These are phyloP conservation scores for Candida vaughaniae DNA, from an alignment of 805 yeast species.

Conservation along the genomic window DNA sequence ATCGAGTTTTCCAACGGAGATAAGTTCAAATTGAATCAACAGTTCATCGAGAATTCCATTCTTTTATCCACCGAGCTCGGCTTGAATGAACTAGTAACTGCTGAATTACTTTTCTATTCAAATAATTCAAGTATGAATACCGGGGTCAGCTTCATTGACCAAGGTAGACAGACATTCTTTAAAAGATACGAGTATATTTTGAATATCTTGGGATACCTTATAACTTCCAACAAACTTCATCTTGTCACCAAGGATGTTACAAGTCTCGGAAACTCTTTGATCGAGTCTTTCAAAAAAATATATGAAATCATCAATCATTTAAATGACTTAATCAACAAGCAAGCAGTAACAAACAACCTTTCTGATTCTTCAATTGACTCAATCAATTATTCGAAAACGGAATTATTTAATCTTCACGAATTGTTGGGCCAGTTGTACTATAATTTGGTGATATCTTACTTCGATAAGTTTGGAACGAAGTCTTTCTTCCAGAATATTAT, in stretches of 20 bases:
- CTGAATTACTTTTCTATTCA: slow-evolving; percentile 62
- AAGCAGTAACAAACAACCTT: slow-evolving; percentile 52
- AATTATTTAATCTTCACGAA: slow-evolving; percentile 68
- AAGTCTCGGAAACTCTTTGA: slow-evolving; percentile 34
- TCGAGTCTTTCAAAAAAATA: slow-evolving; percentile 56
- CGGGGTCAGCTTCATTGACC: slow-evolving; percentile 52
- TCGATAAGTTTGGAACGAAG: slow-evolving; percentile 25
- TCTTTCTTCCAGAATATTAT: slow-evolving; percentile 41
- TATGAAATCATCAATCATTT: slow-evolving; percentile 57
- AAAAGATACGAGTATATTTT: slow-evolving; percentile 71
- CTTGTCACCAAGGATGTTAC: slow-evolving; percentile 19
- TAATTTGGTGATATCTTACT: slow-evolving; percentile 45
- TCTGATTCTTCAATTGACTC: slow-evolving; percentile 39
- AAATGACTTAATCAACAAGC: slow-evolving; percentile 47
- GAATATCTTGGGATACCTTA: slow-evolving; percentile 49
- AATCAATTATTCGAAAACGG: slow-evolving; percentile 59
- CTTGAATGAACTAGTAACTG: slow-evolving; percentile 73
- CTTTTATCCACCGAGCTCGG: slow-evolving; percentile 51
- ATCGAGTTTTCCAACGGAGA: slow-evolving; percentile 54
- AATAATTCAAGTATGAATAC: slow-evolving; percentile 35
- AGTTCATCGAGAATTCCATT: slow-evolving; percentile 60
- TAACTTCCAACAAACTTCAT: slow-evolving; percentile 21
- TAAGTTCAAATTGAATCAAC: slow-evolving; percentile 60
- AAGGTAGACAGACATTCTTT: slow-evolving; percentile 68
- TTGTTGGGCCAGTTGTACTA: slow-evolving; percentile 62